Percentiles rank a stretch among this genome's conserved stretches.
Conservation (phyloP, 2,329 filamentous ascomycete species). For the Exophiala calicioides region DNA sequence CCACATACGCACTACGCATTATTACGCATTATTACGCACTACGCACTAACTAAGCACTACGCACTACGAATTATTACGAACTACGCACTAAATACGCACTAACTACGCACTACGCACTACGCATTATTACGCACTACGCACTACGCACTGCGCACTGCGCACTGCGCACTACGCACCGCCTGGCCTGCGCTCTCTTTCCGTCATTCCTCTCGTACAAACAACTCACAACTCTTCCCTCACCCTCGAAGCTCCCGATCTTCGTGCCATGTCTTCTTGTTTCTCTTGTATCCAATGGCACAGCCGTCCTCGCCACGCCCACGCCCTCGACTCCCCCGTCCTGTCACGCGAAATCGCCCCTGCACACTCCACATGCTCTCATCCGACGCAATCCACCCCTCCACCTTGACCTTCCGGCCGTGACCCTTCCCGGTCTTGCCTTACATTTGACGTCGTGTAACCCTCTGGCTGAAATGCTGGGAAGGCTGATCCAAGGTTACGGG, state of each 20-base stretch:
- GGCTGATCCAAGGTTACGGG: constrained; percentile 26
- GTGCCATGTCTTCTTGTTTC: constrained; percentile 7
- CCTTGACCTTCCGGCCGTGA: neutral
- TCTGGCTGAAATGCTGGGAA: constrained; percentile 23
- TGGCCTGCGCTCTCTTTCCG: neutral
- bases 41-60: too few relatives aligned
- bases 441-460: neutral
- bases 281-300: constrained; percentile 7
- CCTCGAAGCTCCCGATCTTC: neutral
- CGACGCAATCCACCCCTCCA: neutral
- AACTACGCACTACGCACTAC: too few relatives aligned
- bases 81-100: too few relatives aligned
- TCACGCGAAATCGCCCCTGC: neutral
- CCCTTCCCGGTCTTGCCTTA: neutral
- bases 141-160: too few relatives aligned
- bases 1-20: too few relatives aligned
- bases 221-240: neutral
- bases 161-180: too few relatives aligned
- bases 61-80: too few relatives aligned
- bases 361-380: constrained; percentile 1
- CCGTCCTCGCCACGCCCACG: neutral
- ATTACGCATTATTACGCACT: too few relatives aligned
- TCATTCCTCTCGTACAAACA: neutral
- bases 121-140: too few relatives aligned
- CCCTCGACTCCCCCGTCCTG: constrained; percentile 1